Evolutionary conservation across 495 filamentous ascomycete species (phyloP).

Genomic region (Tuber brumale): DNA sequence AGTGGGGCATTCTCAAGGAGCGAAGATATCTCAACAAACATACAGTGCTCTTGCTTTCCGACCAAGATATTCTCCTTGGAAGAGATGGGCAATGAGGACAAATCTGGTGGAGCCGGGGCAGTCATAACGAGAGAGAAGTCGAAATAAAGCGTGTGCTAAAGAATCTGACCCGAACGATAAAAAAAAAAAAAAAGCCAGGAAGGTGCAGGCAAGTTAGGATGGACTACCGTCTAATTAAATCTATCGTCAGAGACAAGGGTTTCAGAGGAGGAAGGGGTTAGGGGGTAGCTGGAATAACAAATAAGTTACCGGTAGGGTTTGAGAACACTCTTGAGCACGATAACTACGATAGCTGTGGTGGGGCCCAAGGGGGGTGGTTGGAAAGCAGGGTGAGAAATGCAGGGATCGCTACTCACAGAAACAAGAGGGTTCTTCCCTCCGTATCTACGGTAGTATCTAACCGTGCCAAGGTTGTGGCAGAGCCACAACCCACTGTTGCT

Average conservation of each 20-base stretch:
- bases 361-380: background rate
- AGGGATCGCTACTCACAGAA: background rate
- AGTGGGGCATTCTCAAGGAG: conserved; percentile 23
- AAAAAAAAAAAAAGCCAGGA: background rate
- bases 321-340: background rate
- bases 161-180: background rate
- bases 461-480: too few relatives aligned
- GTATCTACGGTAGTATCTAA: too few relatives aligned
- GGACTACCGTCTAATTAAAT: background rate
- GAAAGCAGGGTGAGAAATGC: background rate
- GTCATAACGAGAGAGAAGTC: conserved; percentile 10
- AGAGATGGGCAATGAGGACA: conserved; percentile 10
- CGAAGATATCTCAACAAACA: conserved; percentile 33
- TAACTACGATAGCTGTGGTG: background rate
- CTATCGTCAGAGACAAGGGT: background rate
- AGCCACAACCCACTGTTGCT: too few relatives aligned
- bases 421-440: background rate
- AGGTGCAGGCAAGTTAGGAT: background rate
- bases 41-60: conserved; percentile 98
- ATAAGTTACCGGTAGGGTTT: too few relatives aligned
- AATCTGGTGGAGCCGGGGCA: conserved; percentile 1
- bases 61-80: conserved; percentile 52
- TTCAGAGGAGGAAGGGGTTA: background rate
- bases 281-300: background rate
- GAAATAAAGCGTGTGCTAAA: background rate